These are phyloP conservation scores for Anethum foeniculum DNA, from an alignment of 140 eudicot species.

Conservation along the genomic window DNA sequence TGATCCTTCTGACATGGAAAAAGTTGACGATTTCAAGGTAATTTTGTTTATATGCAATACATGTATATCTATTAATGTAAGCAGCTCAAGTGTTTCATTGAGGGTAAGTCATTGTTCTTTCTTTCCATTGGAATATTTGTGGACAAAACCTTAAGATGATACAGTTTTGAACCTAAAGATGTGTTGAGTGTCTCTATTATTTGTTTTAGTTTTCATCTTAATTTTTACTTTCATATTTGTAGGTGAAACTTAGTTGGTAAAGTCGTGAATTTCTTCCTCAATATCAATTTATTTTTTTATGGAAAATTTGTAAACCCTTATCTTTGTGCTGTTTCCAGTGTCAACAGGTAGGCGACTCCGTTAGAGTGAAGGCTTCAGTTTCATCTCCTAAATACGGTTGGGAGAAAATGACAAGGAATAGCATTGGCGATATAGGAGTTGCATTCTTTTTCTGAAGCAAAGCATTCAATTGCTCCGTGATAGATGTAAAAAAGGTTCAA, in stretches of 20 bases:
- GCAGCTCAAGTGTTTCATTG: background rate
- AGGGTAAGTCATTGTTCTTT: background rate
- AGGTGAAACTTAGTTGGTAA: background rate
- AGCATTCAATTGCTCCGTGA: slow-evolving; percentile 79
- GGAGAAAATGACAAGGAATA: slow-evolving; percentile 79
- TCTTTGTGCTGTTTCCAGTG: background rate
- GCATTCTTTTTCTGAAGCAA: slow-evolving; percentile 94
- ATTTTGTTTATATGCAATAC: background rate
- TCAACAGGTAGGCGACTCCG: slow-evolving; percentile 90
- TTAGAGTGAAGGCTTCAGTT: slow-evolving; percentile 82
- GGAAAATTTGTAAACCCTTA: no score
- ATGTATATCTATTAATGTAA: no score
- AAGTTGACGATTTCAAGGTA: slow-evolving; percentile 96
- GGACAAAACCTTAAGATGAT: background rate
- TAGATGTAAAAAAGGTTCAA: slow-evolving; percentile 83
- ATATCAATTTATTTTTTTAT: background rate
- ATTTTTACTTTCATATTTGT: background rate
- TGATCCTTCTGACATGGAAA: slow-evolving; percentile 98
- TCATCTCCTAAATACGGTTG: slow-evolving; percentile 96
- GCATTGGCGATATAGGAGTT: slow-evolving; percentile 92
- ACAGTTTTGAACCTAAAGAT: background rate
- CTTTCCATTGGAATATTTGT: background rate
- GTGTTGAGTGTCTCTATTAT: background rate
- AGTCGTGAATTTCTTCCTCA: background rate
- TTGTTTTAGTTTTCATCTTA: background rate